Conservation (phyloP, 73 alveolate species). For the Paramecium sonneborni region DNA sequence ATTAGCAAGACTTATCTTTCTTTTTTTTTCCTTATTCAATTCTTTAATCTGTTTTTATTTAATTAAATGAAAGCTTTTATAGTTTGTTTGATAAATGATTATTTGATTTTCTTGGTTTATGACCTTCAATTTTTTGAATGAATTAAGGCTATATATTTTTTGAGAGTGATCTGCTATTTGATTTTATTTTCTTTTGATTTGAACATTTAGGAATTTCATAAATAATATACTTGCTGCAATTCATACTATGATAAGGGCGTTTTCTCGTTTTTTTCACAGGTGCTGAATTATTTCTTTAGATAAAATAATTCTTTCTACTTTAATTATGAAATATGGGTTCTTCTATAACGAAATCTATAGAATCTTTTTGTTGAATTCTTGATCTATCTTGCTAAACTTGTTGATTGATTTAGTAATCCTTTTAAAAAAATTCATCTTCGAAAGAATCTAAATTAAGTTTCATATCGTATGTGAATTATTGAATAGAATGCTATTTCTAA, state of each 20-base stretch:
- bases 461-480: not conserved
- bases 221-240: not conserved
- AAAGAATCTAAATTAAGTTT: not conserved
- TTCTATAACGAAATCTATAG: not conserved
- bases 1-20: not conserved
- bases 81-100: not conserved
- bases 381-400: not conserved
- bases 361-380: not conserved
- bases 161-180: not conserved
- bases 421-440: not conserved
- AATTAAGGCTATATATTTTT: not conserved
- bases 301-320: not conserved
- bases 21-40: not conserved
- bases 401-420: not conserved
- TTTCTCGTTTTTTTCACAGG: not conserved
- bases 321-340: not conserved
- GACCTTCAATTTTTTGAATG: not conserved
- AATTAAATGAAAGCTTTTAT: not conserved
- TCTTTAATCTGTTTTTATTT: not conserved
- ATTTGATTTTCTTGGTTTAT: not conserved
- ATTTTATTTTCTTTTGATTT: not conserved
- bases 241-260: not conserved
- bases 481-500: not conserved
- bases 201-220: not conserved
- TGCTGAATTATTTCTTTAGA: not conserved